Evolutionary conservation across 441 rosid genomes (phyloP), one percentile per base, ranked within the genome.

Genomic region (Geranium incanum): DNA sequence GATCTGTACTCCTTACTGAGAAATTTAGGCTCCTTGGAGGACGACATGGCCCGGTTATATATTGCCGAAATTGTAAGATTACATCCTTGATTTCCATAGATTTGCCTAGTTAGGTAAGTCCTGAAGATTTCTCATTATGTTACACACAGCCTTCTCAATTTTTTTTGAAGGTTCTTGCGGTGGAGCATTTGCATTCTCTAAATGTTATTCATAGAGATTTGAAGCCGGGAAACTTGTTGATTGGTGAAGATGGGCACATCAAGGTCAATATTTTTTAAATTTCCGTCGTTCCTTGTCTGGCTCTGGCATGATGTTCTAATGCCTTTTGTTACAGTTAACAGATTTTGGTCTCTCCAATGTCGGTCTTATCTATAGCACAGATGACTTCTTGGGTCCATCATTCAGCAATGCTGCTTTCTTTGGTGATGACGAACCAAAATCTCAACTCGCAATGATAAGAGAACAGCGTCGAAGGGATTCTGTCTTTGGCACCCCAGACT

Each of bases 281-380:
- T 60, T 60, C 33, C 65, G 11, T 60, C 36, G 74, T 71, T 69
- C 72, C 66, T 60, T 23, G 70, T 52, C n/a, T 45, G 38, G 19
- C 41, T 59, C 21, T 28, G 33, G 33, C 33, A 28, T 28, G 33
- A 28, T 28, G 33, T 28, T 60, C 36, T 60, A 19, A 79, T 81
- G 76, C 80, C 72, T 76, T 76, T 70, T 72, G 67, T 80, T 82
- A 84, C 95, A 95, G 99, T 86, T 95, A 90, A 95, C 99, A 88
- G 99, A 95, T 88, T 95, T 95, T 74, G 99, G 98, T 82, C 95
- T 93, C 71, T 95, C 98, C 38, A 93, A 84, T 83, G 99, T 93
- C 84, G 98, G 99, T 73, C 97, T 93, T 71, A 95, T 95, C 74
- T 77, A 88, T 81, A 95, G 98, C 85, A 95, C 98, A 48, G 97